These are phyloP conservation scores for Larix kaempferi DNA, from an alignment of 75 land plant genomes.

Conservation along the genomic window DNA sequence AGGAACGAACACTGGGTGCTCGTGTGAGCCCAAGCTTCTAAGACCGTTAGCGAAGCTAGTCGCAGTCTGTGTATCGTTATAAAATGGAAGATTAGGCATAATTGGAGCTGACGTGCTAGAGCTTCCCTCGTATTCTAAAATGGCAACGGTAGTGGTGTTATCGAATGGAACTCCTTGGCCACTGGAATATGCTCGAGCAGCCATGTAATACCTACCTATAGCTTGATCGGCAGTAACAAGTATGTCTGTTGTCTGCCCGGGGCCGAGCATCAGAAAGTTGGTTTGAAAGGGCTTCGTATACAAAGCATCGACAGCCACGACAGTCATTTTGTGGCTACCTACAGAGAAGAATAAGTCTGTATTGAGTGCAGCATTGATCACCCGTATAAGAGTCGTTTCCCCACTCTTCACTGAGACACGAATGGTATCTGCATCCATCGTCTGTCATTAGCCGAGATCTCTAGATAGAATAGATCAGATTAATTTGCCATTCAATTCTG, in stretches of 20 bases:
- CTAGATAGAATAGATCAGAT: neutral
- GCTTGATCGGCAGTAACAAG: slow-evolving; percentile 36
- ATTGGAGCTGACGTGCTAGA: neutral
- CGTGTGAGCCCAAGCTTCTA: slow-evolving; percentile 33
- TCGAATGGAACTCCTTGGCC: slow-evolving; percentile 13
- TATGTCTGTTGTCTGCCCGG: slow-evolving; percentile 70
- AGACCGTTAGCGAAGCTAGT: slow-evolving; percentile 25
- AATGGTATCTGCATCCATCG: slow-evolving; percentile 19
- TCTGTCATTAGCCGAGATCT: too few relatives aligned
- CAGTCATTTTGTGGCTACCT: slow-evolving; percentile 58
- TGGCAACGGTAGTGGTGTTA: slow-evolving; percentile 34
- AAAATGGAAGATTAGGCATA: slow-evolving; percentile 40
- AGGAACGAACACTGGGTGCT: neutral
- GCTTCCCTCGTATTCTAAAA: slow-evolving; percentile 24
- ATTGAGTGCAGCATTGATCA: slow-evolving; percentile 73
- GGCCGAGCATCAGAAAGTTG: slow-evolving; percentile 37
- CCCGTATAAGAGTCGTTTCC: slow-evolving; percentile 57
- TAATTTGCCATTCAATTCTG: too few relatives aligned
- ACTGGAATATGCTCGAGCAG: slow-evolving; percentile 31
- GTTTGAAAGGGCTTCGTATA: slow-evolving; percentile 51
- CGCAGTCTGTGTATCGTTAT: slow-evolving; percentile 42
- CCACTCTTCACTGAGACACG: slow-evolving; percentile 39
- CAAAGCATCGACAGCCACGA: slow-evolving; percentile 60
- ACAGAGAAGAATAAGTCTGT: slow-evolving; percentile 54
- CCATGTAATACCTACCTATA: slow-evolving; percentile 50